Conservation (phyloP, 129 eudicot genomes). For the Calendula officinalis region DNA sequence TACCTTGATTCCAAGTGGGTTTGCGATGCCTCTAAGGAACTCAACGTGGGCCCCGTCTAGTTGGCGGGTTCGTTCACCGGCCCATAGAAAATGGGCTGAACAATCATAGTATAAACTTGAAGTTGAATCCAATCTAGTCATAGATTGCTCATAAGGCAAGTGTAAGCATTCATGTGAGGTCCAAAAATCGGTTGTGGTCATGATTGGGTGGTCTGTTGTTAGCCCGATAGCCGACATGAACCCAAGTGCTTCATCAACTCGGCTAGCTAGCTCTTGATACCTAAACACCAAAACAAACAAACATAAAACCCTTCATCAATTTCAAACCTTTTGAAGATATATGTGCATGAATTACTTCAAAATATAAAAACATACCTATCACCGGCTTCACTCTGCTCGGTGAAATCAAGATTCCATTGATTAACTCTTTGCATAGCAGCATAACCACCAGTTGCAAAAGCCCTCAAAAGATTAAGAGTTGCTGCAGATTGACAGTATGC, state of each 20-base stretch:
- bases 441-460: slow-evolving; percentile 96
- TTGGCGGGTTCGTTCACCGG: slow-evolving; percentile 90
- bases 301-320: neutral
- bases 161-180: slow-evolving; percentile 91
- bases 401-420: slow-evolving; percentile 89
- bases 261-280: slow-evolving; percentile 86
- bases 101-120: slow-evolving; percentile 84
- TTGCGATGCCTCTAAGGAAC: slow-evolving; percentile 87
- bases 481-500: slow-evolving; percentile 94
- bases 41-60: slow-evolving; percentile 96
- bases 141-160: slow-evolving; percentile 90
- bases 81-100: slow-evolving; percentile 95
- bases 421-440: slow-evolving; percentile 97
- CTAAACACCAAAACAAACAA: slow-evolving; percentile 38
- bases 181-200: slow-evolving; percentile 92
- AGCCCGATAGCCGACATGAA: slow-evolving; percentile 96
- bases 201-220: slow-evolving; percentile 78
- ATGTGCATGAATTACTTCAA: neutral
- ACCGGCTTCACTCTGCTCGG: slow-evolving; percentile 84
- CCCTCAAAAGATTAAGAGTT: slow-evolving; percentile 88
- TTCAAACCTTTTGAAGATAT: neutral
- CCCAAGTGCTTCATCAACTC: slow-evolving; percentile 96
- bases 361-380: slow-evolving; percentile 53
- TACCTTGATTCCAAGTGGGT: slow-evolving; percentile 97
- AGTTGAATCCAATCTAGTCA: slow-evolving; percentile 83